Conservation (phyloP, 495 filamentous ascomycete species). For the Terfezia claveryi region DNA sequence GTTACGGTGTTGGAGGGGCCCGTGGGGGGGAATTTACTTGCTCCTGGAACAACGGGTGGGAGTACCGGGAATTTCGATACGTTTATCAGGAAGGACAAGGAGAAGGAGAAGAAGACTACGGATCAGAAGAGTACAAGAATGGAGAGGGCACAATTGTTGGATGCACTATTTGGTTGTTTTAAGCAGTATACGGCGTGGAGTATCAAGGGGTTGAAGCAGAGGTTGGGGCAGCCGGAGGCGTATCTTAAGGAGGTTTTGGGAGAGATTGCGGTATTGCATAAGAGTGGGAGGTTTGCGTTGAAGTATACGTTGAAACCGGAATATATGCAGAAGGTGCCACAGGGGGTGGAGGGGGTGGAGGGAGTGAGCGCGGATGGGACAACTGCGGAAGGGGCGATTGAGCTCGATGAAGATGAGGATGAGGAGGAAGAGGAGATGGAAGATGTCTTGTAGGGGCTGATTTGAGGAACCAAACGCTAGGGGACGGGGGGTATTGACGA, state of each 20-base stretch:
- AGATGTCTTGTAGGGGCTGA: constrained; percentile 29
- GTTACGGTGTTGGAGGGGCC: constrained; percentile 27
- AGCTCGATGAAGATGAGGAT: constrained; percentile 34
- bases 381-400: constrained; percentile 25
- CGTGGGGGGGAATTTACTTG: constrained; percentile 22
- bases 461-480: too few species aligned
- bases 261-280: constrained; percentile 58
- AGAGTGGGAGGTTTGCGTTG: constrained; percentile 58
- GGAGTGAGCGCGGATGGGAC: constrained; percentile 26
- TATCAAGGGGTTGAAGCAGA: constrained; percentile 52
- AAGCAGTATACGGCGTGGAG: constrained; percentile 69
- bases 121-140: constrained; percentile 45
- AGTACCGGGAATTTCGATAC: constrained; percentile 25
- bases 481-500: too few species aligned
- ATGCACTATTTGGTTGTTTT: constrained; percentile 63
- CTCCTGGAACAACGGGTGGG: constrained; percentile 29
- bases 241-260: constrained; percentile 72
- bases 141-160: constrained; percentile 63
- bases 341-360: constrained; percentile 25
- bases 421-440: constrained; percentile 54
- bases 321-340: constrained; percentile 35
- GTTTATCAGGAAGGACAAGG: constrained; percentile 24
- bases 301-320: constrained; percentile 65
- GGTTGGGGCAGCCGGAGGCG: constrained; percentile 64
- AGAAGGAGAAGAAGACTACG: constrained; percentile 15